Evolutionary conservation across 768 basidiomycete genomes (phyloP).

Genomic region (Trametes coccinea): DNA sequence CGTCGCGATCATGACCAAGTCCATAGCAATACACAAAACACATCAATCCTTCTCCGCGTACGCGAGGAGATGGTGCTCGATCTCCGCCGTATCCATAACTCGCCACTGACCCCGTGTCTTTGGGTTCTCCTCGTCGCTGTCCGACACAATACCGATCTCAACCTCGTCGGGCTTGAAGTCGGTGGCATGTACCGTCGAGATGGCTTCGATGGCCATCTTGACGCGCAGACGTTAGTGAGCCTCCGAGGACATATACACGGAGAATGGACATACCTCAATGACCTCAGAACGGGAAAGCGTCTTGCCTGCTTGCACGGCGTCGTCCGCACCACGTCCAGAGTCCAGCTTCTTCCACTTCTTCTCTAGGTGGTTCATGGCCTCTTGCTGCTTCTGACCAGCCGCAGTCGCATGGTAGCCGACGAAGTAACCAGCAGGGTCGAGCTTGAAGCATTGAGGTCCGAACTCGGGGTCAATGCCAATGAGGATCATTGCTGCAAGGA

Average conservation of each 20-base stretch:
- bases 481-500: conserved; percentile 81
- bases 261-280: conserved; percentile 69
- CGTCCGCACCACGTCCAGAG: conserved; percentile 74
- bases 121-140: conserved; percentile 65
- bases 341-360: conserved; percentile 98
- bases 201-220: conserved; percentile 91
- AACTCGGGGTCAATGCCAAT: conserved; percentile 89
- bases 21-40: conserved; percentile 24
- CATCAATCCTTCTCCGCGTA: conserved; percentile 87
- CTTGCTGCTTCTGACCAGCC: conserved; percentile 96
- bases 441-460: conserved; percentile 97
- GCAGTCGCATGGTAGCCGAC: conserved; percentile 98
- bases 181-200: conserved; percentile 91
- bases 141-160: conserved; percentile 92
- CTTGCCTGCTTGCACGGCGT: conserved; percentile 74
- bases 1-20: conserved; percentile 12
- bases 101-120: conserved; percentile 80
- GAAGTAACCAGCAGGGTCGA: conserved; percentile 98
- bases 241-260: neutral
- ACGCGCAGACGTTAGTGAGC: neutral
- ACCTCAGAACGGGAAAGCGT: conserved; percentile 74
- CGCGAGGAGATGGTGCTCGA: conserved; percentile 77
- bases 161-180: conserved; percentile 96
- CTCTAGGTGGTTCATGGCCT: conserved; percentile 97
- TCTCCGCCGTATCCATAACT: conserved; percentile 73